A percentile compares a stretch with the other conserved stretches of the same genome.
These are phyloP conservation scores for Citropsis articulata DNA, from an alignment of 345 rosid genomes.

Conservation along the genomic window DNA sequence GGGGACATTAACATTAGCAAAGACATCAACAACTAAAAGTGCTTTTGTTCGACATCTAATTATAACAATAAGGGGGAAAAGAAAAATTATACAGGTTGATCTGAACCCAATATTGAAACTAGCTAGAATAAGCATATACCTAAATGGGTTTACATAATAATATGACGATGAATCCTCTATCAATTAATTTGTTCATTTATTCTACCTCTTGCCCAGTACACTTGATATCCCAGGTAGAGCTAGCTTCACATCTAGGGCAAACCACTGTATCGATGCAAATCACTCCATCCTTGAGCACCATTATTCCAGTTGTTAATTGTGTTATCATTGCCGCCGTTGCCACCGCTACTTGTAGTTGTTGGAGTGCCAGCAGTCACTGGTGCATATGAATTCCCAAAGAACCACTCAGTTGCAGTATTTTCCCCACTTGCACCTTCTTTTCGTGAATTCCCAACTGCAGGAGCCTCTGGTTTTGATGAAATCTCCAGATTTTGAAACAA, in stretches of 20 bases:
- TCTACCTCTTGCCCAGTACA: conserved; percentile 18
- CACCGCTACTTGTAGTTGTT: conserved; percentile 24
- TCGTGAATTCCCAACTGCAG: conserved; percentile 28
- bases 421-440: conserved; percentile 32
- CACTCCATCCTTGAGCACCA: conserved; percentile 44
- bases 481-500: conserved; percentile 62
- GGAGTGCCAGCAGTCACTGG: conserved; percentile 37
- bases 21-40: conserved; percentile 5
- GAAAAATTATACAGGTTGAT: conserved; percentile 26
- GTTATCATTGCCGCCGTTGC: conserved; percentile 21
- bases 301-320: conserved; percentile 30
- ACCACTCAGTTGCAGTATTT: conserved; percentile 54
- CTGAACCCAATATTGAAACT: conserved; percentile 18
- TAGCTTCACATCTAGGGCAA: conserved; percentile 38
- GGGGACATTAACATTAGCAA: background rate
- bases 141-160: conserved; percentile 19
- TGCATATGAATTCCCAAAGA: conserved; percentile 55
- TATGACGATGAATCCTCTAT: background rate
- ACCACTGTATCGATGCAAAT: conserved; percentile 42
- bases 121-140: conserved; percentile 31
- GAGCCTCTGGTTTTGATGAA: conserved; percentile 24
- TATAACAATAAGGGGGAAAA: background rate
- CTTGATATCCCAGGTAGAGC: background rate
- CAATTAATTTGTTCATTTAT: background rate
- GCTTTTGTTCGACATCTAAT: conserved; percentile 25